Base-by-base conservation (phyloP, 768 basidiomycete species). In the Suillus occidentalis region DNA sequence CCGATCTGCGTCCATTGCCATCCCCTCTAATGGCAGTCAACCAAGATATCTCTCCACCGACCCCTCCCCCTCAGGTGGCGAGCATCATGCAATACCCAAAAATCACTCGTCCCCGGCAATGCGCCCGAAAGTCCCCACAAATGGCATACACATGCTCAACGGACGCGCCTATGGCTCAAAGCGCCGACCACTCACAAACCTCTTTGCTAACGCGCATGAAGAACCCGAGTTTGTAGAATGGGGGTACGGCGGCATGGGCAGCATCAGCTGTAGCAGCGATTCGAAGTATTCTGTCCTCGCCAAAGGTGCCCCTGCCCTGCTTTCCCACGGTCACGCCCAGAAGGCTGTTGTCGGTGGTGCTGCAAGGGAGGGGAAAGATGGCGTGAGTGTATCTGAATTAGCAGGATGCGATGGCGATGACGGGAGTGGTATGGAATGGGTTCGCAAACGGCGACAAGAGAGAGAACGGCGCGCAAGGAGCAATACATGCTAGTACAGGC, bases 221-320 rank as follows among this genome's bases (percentile, higher is more conserved):
- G 85, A 88, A 0, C 90, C 90, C 37, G 90, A 90, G 72, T 96
- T 96, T 69, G 92, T 94, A 18, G 94, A 96, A 76, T 96, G 94
- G 94, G 94, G 94, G 0, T 92, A 90, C 65, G 91, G 91, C 40
- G 91, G 91, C 3, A 89, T 94, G 89, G 94, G 94, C 31, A 84
- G 83, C 47, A 80, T 82, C 4, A 61, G 72, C 10, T 72, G 71
- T 31, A 75, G 70, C 34, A 75, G 71, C 43, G 71, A 73, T 37
- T 59, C 58, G 42, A 59, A 31, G 18, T 59, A 59, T 42, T 59
- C 58, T 3, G 58, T 42, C 40, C 58, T 59, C 8, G 58, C 58
- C 18, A 42, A 28, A 4, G 58, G 40, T 13, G 12, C 25, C 16
- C 58, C 58, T 31, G 58, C 58, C 16, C 58, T 59, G 1, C 58